Evolutionary conservation across 2,329 filamentous ascomycete genomes (phyloP).

Genomic region (Colletotrichum orchidophilum): DNA sequence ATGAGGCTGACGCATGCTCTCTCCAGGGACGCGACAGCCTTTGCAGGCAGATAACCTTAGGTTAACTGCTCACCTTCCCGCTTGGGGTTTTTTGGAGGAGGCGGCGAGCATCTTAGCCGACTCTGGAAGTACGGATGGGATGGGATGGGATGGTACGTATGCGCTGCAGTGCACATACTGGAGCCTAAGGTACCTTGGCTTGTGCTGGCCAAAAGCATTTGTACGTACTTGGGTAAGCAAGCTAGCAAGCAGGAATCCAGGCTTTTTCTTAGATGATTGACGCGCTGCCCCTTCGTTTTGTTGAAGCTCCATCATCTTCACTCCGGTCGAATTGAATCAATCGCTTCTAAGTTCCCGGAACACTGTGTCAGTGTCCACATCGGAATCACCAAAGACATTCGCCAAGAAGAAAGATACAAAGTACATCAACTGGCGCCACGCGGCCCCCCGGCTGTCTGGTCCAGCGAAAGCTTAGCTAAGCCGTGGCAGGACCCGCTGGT

Average conservation of each 20-base stretch:
- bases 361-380: neutral
- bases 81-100: slow-evolving; percentile 2
- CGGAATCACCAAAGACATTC: neutral
- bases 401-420: neutral
- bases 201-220: too few species aligned
- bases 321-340: neutral
- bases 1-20: slow-evolving; percentile 25
- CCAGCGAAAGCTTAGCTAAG: neutral
- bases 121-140: neutral
- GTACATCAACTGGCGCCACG: neutral
- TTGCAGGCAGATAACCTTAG: neutral
- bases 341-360: neutral
- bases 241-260: neutral
- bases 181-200: too few species aligned
- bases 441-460: neutral
- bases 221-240: neutral
- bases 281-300: neutral
- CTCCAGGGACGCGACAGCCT: slow-evolving; percentile 21
- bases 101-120: neutral
- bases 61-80: slow-evolving; percentile 9
- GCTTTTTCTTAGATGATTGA: neutral
- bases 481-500: neutral
- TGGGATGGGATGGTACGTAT: neutral
- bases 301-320: neutral
- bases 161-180: neutral